phyloP scores from a whole-genome alignment of 805 yeast genomes.

The Cephaloascus albidus region DNA sequence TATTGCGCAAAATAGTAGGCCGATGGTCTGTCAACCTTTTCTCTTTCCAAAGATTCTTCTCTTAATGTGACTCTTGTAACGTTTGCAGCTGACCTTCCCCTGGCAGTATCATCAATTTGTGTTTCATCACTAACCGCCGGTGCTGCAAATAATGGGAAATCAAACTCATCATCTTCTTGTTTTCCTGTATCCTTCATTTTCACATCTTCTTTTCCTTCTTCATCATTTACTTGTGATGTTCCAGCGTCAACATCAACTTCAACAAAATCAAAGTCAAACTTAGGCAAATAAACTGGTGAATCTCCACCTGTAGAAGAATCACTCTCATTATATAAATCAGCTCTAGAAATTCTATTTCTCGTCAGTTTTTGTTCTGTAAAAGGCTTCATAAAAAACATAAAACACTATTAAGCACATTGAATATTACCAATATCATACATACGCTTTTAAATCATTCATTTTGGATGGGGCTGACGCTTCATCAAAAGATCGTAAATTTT shows the following conservation, averaged over 20 bases:
- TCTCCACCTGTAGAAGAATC: neutral
- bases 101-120: neutral
- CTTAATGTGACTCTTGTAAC: slow-evolving; percentile 15
- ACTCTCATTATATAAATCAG: neutral
- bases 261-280: neutral
- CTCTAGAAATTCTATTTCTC: neutral
- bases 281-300: neutral
- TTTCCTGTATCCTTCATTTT: no score
- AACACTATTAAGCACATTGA: neutral
- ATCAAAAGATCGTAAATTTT: no score
- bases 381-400: no score
- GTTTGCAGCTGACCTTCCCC: neutral
- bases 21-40: slow-evolving; percentile 21
- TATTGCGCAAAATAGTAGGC: slow-evolving; percentile 21
- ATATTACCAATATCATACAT: no score
- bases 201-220: neutral
- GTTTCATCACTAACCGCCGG: neutral
- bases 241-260: neutral
- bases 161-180: slow-evolving; percentile 6
- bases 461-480: no score
- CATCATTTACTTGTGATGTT: neutral
- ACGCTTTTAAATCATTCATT: no score
- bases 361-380: no score
- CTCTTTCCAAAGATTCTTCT: slow-evolving; percentile 20
- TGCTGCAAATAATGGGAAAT: slow-evolving; percentile 8